A percentile compares a stretch with the other conserved stretches of the same genome.
Conservation (phyloP, 169 alveolate species). For the Amoebophrya sp. region DNA sequence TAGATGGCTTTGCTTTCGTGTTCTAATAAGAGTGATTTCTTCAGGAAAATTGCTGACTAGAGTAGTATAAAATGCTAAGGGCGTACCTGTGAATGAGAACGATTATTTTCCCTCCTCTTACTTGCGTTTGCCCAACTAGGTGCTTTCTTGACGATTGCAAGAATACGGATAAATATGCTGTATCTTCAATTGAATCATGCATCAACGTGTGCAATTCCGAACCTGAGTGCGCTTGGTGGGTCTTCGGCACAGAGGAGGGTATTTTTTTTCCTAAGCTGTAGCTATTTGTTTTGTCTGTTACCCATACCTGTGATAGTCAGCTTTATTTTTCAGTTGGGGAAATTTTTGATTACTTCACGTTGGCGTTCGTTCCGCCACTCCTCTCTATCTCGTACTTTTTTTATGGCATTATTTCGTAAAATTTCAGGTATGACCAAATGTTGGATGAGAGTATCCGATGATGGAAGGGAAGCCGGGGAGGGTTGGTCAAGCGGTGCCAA, state of each 20-base stretch:
- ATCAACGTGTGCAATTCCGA: constrained; percentile 10
- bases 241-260: constrained; percentile 12
- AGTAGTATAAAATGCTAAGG: too few relatives aligned
- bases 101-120: too few relatives aligned
- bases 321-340: too few relatives aligned
- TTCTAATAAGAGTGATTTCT: too few relatives aligned
- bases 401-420: not conserved
- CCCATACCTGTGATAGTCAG: not conserved
- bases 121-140: too few relatives aligned
- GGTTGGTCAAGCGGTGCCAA: constrained; percentile 16
- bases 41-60: too few relatives aligned
- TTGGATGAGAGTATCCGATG: not conserved
- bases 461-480: not conserved
- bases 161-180: not conserved
- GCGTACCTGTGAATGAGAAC: too few relatives aligned
- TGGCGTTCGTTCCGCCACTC: not conserved
- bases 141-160: constrained; percentile 22
- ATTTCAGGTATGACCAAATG: not conserved
- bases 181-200: not conserved
- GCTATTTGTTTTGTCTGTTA: not conserved
- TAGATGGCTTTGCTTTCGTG: too few relatives aligned
- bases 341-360: not conserved
- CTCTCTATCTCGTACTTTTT: not conserved
- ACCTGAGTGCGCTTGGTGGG: constrained; percentile 18
- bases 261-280: not conserved